Evolutionary conservation across 164 flowering plant genomes (phyloP).

Genomic region (Buxus sempervirens): DNA sequence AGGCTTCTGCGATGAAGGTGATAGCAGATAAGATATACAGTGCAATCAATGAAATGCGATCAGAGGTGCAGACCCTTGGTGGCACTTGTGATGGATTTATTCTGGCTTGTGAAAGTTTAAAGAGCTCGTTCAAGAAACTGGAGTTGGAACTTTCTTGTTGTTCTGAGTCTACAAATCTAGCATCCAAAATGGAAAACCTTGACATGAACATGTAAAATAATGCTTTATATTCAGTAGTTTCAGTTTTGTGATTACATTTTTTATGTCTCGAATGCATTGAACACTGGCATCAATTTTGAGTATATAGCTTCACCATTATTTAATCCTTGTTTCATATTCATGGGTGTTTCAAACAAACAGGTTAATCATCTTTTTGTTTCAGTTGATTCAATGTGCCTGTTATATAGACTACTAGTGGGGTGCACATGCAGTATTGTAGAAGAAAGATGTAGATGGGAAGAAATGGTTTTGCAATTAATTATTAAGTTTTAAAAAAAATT

Average conservation of each 20-base stretch:
- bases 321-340: too few species aligned
- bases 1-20: slow-evolving; percentile 41
- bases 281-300: too few species aligned
- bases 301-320: too few species aligned
- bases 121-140: slow-evolving; percentile 38
- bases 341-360: too few species aligned
- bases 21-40: slow-evolving; percentile 41
- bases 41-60: slow-evolving; percentile 27
- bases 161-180: slow-evolving; percentile 22
- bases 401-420: too few species aligned
- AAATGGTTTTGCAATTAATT: too few species aligned
- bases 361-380: too few species aligned
- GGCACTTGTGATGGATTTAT: slow-evolving; percentile 43
- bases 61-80: slow-evolving; percentile 32
- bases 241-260: not conserved
- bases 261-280: too few species aligned
- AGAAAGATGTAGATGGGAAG: too few species aligned
- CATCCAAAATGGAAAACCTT: slow-evolving; percentile 46
- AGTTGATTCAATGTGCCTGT: too few species aligned
- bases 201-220: slow-evolving; percentile 21
- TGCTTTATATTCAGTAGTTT: not conserved
- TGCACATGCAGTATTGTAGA: too few species aligned
- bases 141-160: slow-evolving; percentile 35
- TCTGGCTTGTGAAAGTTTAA: slow-evolving; percentile 44
- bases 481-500: too few species aligned